These are phyloP conservation scores for Metarhizium guizhouense DNA, from an alignment of 2,329 filamentous ascomycete genomes.

Conservation along the genomic window DNA sequence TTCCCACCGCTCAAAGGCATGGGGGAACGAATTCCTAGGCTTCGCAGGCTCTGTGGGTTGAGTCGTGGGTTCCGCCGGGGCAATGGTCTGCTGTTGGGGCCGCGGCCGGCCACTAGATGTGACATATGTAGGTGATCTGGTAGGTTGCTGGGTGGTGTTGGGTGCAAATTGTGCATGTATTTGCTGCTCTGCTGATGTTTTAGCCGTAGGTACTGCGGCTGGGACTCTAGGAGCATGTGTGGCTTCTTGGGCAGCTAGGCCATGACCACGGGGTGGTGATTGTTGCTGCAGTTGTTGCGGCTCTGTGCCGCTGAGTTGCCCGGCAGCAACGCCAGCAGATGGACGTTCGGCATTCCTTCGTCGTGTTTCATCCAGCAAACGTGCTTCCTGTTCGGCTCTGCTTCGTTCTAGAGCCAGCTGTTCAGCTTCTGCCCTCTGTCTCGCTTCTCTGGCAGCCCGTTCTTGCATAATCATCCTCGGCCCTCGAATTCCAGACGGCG, in stretches of 20 bases:
- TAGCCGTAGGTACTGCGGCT: slow-evolving; percentile 7
- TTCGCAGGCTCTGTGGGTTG: slow-evolving; percentile 20
- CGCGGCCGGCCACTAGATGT: slow-evolving; percentile 6
- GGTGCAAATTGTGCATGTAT: slow-evolving; percentile 2
- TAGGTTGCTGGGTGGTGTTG: background rate
- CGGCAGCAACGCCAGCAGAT: slow-evolving; percentile 40
- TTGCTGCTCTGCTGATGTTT: slow-evolving; percentile 10
- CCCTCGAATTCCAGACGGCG: slow-evolving; percentile 63
- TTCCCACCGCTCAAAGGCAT: slow-evolving; percentile 97
- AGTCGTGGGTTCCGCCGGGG: slow-evolving; percentile 9
- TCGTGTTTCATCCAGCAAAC: slow-evolving; percentile 45
- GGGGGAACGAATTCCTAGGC: slow-evolving; percentile 70
- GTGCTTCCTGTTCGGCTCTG: slow-evolving; percentile 48
- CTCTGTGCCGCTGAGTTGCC: slow-evolving; percentile 20
- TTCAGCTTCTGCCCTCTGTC: slow-evolving; percentile 59
- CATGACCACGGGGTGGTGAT: slow-evolving; percentile 15
- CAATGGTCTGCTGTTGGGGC: slow-evolving; percentile 8
- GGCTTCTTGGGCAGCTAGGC: slow-evolving; percentile 17
- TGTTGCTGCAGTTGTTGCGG: slow-evolving; percentile 14
- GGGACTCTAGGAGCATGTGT: slow-evolving; percentile 11
- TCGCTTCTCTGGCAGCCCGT: slow-evolving; percentile 66
- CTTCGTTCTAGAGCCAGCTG: slow-evolving; percentile 44
- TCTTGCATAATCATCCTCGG: slow-evolving; percentile 90
- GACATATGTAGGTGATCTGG: slow-evolving; percentile 1
- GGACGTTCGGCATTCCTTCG: slow-evolving; percentile 52